phyloP scores from a whole-genome alignment of 257 asterid species.

The Plantago elongata region DNA sequence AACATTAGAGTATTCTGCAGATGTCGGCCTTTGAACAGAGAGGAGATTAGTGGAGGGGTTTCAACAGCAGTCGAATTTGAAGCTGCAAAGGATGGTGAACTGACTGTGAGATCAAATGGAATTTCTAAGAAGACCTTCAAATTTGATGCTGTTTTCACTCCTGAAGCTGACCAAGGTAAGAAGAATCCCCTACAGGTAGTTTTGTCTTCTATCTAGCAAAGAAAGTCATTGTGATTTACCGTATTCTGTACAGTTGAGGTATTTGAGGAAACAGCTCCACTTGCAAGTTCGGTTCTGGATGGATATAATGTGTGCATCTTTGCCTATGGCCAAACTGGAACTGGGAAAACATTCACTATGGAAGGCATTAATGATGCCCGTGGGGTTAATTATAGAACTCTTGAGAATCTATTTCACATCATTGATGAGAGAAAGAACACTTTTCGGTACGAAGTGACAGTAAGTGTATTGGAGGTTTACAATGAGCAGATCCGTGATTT shows the following conservation, averaged over 20 bases:
- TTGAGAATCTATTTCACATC: constrained; percentile 67
- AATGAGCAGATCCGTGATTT: constrained; percentile 92
- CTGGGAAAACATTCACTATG: constrained; percentile 96
- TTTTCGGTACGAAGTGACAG: constrained; percentile 66
- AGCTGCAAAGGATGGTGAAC: constrained; percentile 81
- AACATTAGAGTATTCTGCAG: constrained; percentile 96
- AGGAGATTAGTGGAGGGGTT: constrained; percentile 66
- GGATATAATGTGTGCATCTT: constrained; percentile 89
- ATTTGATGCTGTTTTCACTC: constrained; percentile 79
- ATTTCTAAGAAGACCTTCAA: constrained; percentile 55
- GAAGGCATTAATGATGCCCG: constrained; percentile 89
- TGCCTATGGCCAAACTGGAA: constrained; percentile 98
- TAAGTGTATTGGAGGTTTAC: constrained; percentile 90
- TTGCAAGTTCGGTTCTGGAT: constrained; percentile 86
- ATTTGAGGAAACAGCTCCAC: constrained; percentile 83
- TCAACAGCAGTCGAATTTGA: constrained; percentile 70
- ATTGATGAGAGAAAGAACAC: constrained; percentile 71
- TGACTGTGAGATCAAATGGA: constrained; percentile 67
- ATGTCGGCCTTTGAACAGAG: constrained; percentile 80
- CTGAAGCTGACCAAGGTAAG: constrained; percentile 78
- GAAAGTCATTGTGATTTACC: neutral
- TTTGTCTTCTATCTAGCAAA: neutral
- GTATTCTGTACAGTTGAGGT: constrained; percentile 54
- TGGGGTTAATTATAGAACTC: constrained; percentile 92
- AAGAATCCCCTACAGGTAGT: neutral